Evolutionary conservation across 345 rosid genomes (phyloP).

Genomic region (Bruguiera parviflora): DNA sequence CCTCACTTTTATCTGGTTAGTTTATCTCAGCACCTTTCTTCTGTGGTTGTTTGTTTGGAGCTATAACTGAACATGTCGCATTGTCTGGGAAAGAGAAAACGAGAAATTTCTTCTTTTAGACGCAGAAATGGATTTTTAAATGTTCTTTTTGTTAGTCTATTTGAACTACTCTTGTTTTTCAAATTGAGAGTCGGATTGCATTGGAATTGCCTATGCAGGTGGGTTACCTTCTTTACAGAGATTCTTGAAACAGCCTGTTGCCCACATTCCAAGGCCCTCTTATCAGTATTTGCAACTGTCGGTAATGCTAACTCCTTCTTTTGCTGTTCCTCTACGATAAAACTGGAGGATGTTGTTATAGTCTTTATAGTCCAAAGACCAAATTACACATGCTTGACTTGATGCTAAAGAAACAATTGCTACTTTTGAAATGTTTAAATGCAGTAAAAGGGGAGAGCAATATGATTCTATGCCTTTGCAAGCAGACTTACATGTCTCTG

Average conservation of each 20-base stretch:
- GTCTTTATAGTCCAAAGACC: background rate
- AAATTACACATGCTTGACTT: background rate
- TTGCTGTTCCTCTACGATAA: background rate
- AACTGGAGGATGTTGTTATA: background rate
- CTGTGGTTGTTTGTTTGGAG: background rate
- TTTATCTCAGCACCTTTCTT: background rate
- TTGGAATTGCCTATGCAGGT: conserved; percentile 31
- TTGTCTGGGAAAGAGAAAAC: background rate
- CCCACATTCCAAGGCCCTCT: conserved; percentile 40
- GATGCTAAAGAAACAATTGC: background rate
- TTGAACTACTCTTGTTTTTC: background rate
- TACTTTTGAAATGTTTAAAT: background rate
- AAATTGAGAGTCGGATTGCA: background rate
- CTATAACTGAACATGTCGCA: background rate
- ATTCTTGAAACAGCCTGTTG: conserved; percentile 39
- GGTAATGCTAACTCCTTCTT: conserved; percentile 38
- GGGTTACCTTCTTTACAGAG: conserved; percentile 34
- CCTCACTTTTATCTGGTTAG: conserved; percentile 36
- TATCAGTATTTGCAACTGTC: conserved; percentile 62
- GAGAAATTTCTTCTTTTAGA: background rate
- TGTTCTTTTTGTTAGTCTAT: background rate
- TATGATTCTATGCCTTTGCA: background rate
- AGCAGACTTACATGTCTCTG: background rate
- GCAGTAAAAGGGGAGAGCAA: too few species aligned
- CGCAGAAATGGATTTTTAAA: background rate